Percentiles rank a stretch among this genome's conserved stretches.
Conservation (phyloP, 345 rosid species). For the Geranium brycei region DNA sequence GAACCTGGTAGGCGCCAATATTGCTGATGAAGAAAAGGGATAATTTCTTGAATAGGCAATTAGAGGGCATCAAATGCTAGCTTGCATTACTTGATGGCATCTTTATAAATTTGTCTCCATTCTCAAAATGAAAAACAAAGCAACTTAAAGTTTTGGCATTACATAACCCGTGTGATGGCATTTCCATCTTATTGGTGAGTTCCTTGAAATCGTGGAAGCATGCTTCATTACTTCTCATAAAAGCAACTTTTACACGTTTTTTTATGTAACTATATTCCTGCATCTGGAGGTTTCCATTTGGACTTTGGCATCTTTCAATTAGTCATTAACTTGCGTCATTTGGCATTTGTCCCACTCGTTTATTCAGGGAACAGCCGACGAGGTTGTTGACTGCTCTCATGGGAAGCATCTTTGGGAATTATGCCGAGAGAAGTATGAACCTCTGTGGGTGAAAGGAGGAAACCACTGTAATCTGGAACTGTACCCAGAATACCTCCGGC, state of each 20-base stretch:
- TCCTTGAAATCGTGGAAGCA: not conserved
- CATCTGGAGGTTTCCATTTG: not conserved
- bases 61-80: too few relatives aligned
- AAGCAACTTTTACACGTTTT: not conserved
- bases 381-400: slow-evolving; percentile 85
- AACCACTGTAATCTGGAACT: slow-evolving; percentile 80
- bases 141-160: too few relatives aligned
- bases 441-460: slow-evolving; percentile 86
- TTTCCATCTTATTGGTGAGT: not conserved
- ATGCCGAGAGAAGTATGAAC: slow-evolving; percentile 87
- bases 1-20: too few relatives aligned
- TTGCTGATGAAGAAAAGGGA: too few relatives aligned
- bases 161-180: too few relatives aligned
- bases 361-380: slow-evolving; percentile 80
- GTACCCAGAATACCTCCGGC: slow-evolving; percentile 71
- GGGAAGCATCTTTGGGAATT: slow-evolving; percentile 97
- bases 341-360: slow-evolving; percentile 1
- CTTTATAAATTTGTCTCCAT: too few relatives aligned
- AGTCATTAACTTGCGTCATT: not conserved
- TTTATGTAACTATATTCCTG: too few relatives aligned
- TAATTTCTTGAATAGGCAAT: too few relatives aligned
- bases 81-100: too few relatives aligned
- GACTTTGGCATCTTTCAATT: not conserved
- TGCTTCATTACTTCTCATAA: not conserved
- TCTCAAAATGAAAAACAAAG: too few relatives aligned